Base-by-base conservation (phyloP, 495 filamentous ascomycete species). In the Trichoderma asperelloides region DNA sequence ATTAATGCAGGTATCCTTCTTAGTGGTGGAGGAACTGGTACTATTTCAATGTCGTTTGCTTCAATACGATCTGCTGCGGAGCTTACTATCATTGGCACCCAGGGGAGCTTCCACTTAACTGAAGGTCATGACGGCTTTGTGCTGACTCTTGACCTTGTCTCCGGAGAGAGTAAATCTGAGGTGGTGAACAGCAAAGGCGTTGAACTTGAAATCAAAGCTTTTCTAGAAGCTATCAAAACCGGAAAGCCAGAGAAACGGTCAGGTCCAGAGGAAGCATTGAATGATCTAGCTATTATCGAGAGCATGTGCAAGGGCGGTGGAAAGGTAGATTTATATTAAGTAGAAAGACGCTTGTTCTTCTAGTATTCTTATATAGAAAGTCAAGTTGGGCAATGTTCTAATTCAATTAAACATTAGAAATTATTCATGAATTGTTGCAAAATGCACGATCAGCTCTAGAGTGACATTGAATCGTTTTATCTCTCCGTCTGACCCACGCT, bases 1-100 rank as follows among this genome's bases (percentile, higher is more conserved):
- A 79, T 92, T n/a, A 84, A 88, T 73, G 88, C 89, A 4, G 78
- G 85, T 0, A 73, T 86, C 63, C 80, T 83, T 74, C 87, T 87
- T 0, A 78, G 75, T 67, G 81, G 79, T 45, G 89, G 90, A 3
- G 82, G 81, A 23, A 83, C 83, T 2, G 91, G 91, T 1, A 65
- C 60, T 0, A 60, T 60, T 5, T 60, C 55, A 33, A 60, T 60
- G 55, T 60, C 55, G 2, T 60, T 60, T 60, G 55, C 55, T 15
- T 60, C 55, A 15, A 28, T 18, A 18, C 55, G 55, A 27, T 2
- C 23, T 12, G 55, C 55, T 33, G 11, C 23, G 9, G 55, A 60
- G 27, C 55, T 60, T 18, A 60, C 55, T 16, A 28, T 60, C 55
- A 60, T 60, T 7, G 55, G 55, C 4, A 21, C 55, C 0, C 16